phyloP scores from a whole-genome alignment of 257 asterid genomes.

The Henckelia pumila region DNA sequence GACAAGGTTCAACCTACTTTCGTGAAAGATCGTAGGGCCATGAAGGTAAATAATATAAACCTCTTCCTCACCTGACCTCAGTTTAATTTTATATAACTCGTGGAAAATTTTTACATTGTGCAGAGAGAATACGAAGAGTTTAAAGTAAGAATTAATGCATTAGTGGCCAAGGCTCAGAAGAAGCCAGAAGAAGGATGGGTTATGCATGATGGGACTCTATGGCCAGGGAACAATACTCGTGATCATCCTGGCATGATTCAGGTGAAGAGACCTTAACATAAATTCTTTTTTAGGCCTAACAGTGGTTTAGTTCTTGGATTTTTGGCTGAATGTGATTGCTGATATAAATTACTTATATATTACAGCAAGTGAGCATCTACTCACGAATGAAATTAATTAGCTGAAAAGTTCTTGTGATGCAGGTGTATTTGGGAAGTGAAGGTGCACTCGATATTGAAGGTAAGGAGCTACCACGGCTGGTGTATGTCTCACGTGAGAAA shows the following conservation, averaged over 20 bases:
- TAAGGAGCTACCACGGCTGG: conserved; percentile 73
- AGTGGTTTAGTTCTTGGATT: background rate
- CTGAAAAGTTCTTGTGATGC: conserved; percentile 15
- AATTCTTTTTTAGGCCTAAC: background rate
- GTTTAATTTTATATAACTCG: conserved; percentile 4
- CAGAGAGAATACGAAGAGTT: conserved; percentile 90
- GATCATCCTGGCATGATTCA: conserved; percentile 95
- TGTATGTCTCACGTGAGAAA: conserved; percentile 83
- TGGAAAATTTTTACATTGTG: conserved; percentile 16
- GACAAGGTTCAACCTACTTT: conserved; percentile 78
- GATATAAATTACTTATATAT: background rate
- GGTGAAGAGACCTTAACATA: conserved; percentile 29
- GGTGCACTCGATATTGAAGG: conserved; percentile 93
- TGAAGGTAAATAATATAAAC: conserved; percentile 52
- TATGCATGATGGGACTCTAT: conserved; percentile 86
- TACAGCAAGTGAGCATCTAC: conserved; percentile 6
- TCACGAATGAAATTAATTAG: conserved; percentile 2
- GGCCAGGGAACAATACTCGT: conserved; percentile 88
- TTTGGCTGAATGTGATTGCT: background rate
- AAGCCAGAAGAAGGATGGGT: conserved; percentile 95
- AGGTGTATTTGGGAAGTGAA: conserved; percentile 80
- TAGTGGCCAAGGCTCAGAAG: conserved; percentile 82
- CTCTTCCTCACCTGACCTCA: background rate
- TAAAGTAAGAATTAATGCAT: conserved; percentile 69
- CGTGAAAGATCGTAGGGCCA: conserved; percentile 85